Conservation (phyloP, 805 yeast genomes). For the Cyberlindnera lachancei region DNA sequence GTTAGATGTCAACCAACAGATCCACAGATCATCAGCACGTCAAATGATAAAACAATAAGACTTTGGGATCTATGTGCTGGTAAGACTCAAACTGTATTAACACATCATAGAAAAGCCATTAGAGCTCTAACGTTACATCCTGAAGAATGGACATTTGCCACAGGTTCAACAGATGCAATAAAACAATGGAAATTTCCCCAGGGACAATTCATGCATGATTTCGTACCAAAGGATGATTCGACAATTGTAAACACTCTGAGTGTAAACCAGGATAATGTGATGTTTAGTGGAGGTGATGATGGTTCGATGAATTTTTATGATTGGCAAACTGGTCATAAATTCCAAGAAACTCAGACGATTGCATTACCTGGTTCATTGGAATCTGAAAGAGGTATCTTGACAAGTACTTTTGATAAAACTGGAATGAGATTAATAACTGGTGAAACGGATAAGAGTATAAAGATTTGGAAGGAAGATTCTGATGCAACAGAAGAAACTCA, state of each 20-base stretch:
- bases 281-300: constrained; percentile 80
- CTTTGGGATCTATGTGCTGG: constrained; percentile 91
- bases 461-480: constrained; percentile 54
- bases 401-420: constrained; percentile 69
- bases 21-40: constrained; percentile 80
- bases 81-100: constrained; percentile 57
- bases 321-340: constrained; percentile 60
- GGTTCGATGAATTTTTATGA: constrained; percentile 76
- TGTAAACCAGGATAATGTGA: constrained; percentile 50
- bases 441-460: constrained; percentile 83
- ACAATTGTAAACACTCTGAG: constrained; percentile 68
- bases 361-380: constrained; percentile 66
- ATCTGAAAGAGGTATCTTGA: constrained; percentile 59
- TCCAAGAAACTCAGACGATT: constrained; percentile 45
- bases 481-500: constrained; percentile 24
- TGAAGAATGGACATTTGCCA: constrained; percentile 61
- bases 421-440: constrained; percentile 81
- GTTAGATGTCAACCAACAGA: constrained; percentile 63
- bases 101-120: constrained; percentile 80
- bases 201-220: constrained; percentile 62
- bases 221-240: constrained; percentile 34
- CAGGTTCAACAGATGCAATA: constrained; percentile 76
- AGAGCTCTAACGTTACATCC: constrained; percentile 69
- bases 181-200: constrained; percentile 80
- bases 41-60: constrained; percentile 78